Conservation (phyloP, 495 filamentous ascomycete species). For the Aspergillus sclerotioniger region DNA sequence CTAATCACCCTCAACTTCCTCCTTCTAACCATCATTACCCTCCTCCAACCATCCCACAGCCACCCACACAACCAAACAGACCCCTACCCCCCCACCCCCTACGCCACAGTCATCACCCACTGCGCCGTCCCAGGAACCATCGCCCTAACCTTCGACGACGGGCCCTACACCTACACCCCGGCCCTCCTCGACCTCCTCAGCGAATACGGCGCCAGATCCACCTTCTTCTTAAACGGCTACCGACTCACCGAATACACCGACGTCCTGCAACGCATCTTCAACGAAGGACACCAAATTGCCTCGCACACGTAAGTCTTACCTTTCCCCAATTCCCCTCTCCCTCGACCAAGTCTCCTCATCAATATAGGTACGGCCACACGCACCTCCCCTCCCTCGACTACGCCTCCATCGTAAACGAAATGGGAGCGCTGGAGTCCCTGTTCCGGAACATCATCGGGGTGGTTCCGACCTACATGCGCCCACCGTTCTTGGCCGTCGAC, state of each 20-base stretch:
- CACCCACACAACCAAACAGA: slow-evolving; percentile 5
- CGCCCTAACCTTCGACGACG: slow-evolving; percentile 75
- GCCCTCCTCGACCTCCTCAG: slow-evolving; percentile 63
- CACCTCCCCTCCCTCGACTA: slow-evolving; percentile 55
- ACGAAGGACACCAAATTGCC: slow-evolving; percentile 70
- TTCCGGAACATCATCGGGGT: slow-evolving; percentile 67
- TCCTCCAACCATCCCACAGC: not conserved
- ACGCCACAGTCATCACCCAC: slow-evolving; percentile 56
- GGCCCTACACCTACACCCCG: slow-evolving; percentile 64
- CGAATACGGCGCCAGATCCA: slow-evolving; percentile 59
- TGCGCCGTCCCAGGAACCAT: slow-evolving; percentile 59
- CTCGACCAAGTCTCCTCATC: not conserved
- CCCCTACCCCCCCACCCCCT: slow-evolving; percentile 29
- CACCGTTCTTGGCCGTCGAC: slow-evolving; percentile 40
- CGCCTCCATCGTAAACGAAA: slow-evolving; percentile 57
- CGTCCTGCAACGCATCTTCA: slow-evolving; percentile 59
- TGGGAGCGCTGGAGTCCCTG: slow-evolving; percentile 68
- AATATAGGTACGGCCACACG: slow-evolving; percentile 54
- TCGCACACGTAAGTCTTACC: slow-evolving; percentile 62
- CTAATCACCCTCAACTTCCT: not conserved
- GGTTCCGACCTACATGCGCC: slow-evolving; percentile 70
- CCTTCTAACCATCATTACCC: slow-evolving; percentile 6
- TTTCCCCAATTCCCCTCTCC: not conserved
- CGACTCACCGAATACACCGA: slow-evolving; percentile 40
- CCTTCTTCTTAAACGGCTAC: slow-evolving; percentile 73